phyloP scores from a whole-genome alignment of 2,329 filamentous ascomycete genomes.

The Chaetomium globosum region DNA sequence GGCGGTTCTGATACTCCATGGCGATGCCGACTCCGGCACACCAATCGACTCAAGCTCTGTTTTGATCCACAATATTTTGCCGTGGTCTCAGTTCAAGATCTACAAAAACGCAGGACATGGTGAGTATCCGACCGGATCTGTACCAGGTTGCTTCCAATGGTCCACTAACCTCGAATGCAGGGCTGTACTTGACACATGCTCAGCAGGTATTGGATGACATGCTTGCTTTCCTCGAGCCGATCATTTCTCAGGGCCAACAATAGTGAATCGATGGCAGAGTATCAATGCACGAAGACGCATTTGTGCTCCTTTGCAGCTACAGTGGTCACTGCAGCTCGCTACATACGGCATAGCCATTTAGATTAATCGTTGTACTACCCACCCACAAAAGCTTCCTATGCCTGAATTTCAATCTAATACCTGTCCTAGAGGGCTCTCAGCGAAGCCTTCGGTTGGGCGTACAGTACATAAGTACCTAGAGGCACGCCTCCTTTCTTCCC shows the following conservation, averaged over 20 bases:
- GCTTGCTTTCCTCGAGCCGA: conserved; percentile 17
- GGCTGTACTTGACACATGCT: conserved; percentile 29
- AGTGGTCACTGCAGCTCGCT: no score
- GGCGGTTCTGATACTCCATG: conserved; percentile 28
- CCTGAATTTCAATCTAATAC: no score
- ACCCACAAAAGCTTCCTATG: no score
- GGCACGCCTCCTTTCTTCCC: no score
- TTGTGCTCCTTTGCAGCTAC: no score
- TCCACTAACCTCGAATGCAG: conserved; percentile 6
- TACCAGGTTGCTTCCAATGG: background rate
- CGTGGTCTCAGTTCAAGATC: conserved; percentile 26
- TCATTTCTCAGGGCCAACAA: conserved; percentile 3
- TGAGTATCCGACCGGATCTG: conserved; percentile 1
- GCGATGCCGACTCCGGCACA: conserved; percentile 26
- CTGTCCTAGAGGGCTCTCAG: no score
- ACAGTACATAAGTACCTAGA: no score
- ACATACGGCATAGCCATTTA: no score
- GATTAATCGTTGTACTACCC: no score
- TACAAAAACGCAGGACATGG: conserved; percentile 31
- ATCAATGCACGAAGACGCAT: no score
- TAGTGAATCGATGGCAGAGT: no score
- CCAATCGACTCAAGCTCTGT: conserved; percentile 24
- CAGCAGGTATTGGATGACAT: conserved; percentile 24
- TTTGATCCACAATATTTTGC: conserved; percentile 22
- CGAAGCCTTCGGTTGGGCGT: no score